Conservation (phyloP, 2,329 filamentous ascomycete species). For the Botrytis galanthina region DNA sequence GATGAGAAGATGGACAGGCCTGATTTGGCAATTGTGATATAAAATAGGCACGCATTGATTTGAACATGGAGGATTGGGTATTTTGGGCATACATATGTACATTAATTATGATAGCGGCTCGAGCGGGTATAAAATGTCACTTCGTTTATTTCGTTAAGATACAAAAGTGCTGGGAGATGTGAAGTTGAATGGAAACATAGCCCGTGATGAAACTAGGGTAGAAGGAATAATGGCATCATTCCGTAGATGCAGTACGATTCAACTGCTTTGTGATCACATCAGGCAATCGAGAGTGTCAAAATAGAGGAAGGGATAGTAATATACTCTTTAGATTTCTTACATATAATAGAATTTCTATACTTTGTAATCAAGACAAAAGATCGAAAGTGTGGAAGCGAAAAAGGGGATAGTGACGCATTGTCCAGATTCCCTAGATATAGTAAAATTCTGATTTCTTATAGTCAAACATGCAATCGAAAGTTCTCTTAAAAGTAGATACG, state of each 20-base stretch:
- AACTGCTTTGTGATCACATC: not conserved
- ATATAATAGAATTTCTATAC: not conserved
- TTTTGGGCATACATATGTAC: constrained; percentile 4
- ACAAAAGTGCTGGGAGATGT: not conserved
- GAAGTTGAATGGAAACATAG: not conserved
- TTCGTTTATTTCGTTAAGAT: not conserved
- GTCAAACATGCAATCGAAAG: not conserved
- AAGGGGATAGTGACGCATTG: not conserved
- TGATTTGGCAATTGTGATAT: constrained; percentile 82
- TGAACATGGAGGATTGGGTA: constrained; percentile 13
- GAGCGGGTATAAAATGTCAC: constrained; percentile 5
- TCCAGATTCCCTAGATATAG: not conserved
- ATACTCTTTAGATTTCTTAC: not conserved
- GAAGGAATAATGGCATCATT: too few species aligned
- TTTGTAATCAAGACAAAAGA: too few species aligned
- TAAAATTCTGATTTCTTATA: not conserved
- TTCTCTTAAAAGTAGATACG: not conserved
- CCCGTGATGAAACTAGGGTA: not conserved
- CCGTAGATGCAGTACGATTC: not conserved
- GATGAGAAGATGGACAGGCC: constrained; percentile 76
- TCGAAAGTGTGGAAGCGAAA: not conserved
- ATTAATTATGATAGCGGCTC: constrained; percentile 12
- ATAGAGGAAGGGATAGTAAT: not conserved
- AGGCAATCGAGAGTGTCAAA: not conserved
- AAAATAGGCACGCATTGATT: constrained; percentile 28